These are phyloP conservation scores for Paracorniculantispora psalliotae DNA, from an alignment of 2,329 filamentous ascomycete genomes.

Conservation along the genomic window DNA sequence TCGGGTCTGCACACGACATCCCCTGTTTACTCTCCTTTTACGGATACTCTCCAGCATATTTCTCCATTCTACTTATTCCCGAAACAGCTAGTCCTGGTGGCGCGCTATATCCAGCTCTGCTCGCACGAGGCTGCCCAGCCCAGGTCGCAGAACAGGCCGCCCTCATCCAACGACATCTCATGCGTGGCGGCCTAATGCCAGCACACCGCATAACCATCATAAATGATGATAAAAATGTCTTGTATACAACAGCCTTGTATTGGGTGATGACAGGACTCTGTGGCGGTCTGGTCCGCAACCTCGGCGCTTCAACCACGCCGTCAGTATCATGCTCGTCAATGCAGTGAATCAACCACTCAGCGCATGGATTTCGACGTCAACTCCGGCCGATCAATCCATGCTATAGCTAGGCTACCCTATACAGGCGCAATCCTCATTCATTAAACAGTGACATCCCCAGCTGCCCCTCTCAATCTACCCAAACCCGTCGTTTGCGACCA, in stretches of 20 bases:
- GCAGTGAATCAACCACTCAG: no score
- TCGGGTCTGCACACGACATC: not conserved
- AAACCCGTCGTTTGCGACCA: not conserved
- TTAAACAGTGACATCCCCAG: not conserved
- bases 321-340: not conserved
- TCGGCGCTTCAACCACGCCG: not conserved
- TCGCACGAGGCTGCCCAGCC: not conserved
- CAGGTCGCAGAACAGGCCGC: not conserved
- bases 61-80: not conserved
- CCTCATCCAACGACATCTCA: not conserved
- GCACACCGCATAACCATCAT: not conserved
- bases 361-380: not conserved
- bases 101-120: not conserved
- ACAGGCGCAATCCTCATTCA: not conserved
- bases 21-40: not conserved
- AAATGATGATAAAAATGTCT: not conserved
- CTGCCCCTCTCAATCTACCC: not conserved
- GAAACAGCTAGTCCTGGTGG: not conserved
- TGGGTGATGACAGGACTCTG: not conserved
- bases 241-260: not conserved
- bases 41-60: no score
- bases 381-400: not conserved
- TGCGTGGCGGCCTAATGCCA: not conserved
- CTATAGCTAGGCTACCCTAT: not conserved
- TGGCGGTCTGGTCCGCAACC: not conserved